Evolutionary conservation across 352 stramenopile species (phyloP), one percentile per base, ranked within the genome.

Genomic region (Pythium scleroteichum): DNA sequence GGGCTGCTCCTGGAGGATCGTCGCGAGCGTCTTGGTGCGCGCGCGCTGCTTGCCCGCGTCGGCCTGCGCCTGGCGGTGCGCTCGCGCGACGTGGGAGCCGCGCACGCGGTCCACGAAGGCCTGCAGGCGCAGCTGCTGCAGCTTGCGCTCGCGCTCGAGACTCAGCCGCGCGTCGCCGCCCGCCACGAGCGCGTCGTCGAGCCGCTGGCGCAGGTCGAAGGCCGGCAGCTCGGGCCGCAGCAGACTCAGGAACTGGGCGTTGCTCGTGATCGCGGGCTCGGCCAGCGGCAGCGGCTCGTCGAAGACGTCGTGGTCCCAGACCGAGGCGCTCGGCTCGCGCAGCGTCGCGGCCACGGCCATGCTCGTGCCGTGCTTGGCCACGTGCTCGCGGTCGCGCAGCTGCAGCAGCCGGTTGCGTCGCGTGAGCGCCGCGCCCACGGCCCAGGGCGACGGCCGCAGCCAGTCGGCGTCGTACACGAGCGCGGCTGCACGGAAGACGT

Each of bases 1-100:
- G 20, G 81, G 71, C 46, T 90, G 79, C 47, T 97, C 90, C 41
- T 94, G 89, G 17, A 97, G 82, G 51, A 97, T 93, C 1, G 66
- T 83, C 13, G 76, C 66, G 14, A 93, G 61, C 3, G 76, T 73
- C 39, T 69, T 70, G 23, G 63, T 53, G 26, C 62, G 52, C 2
- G 59, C 53, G 19, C 46, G 54, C 29, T 59, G 45, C 17, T 51
- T 51, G 10, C 26, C 32, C 6, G 38, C 41, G 39, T 29, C 44
- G 32, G 29, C 40, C 12, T 56, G 62, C 53, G 22, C 41, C 45
- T 40, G 24, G 35, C 54, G 24, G 27, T 69, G 45, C n/a, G 33
- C 53, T 4, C 49, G 60, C 20, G 51, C 54, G 16, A 72, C 29
- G 26, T 78, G 70, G 7, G 63, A 69, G 33, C 61, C 75, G 44